Evolutionary conservation across 2,329 filamentous ascomycete genomes (phyloP).

Genomic region (Aspergillus uvarum): DNA sequence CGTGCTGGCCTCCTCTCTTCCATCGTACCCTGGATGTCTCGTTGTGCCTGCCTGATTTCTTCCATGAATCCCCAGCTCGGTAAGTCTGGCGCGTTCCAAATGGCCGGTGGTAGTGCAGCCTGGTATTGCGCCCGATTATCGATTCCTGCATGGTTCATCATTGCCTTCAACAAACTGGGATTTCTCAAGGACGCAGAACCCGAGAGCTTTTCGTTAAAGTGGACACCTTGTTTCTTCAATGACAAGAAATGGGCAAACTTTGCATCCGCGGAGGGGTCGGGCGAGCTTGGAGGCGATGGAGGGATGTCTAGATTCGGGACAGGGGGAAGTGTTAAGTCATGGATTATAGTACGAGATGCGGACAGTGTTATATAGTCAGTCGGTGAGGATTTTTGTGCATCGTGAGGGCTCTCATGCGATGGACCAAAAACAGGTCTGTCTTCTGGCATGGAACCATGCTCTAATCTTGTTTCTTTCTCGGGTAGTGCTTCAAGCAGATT

Average conservation of each 20-base stretch:
- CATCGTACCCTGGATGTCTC: constrained; percentile 34
- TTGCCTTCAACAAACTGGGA: constrained; percentile 56
- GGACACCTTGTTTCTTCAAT: constrained; percentile 61
- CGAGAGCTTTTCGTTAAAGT: constrained; percentile 64
- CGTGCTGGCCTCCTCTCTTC: constrained; percentile 36
- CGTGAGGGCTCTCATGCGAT: constrained; percentile 26
- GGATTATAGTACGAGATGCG: constrained; percentile 50
- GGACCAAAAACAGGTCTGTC: constrained; percentile 40
- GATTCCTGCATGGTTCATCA: constrained; percentile 60
- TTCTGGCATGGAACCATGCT: constrained; percentile 12
- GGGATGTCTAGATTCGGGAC: constrained; percentile 47
- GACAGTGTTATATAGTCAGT: constrained; percentile 38
- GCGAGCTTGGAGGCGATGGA: constrained; percentile 48
- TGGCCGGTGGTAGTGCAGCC: constrained; percentile 46
- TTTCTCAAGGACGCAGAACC: constrained; percentile 59
- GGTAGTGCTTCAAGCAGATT: constrained; percentile 6
- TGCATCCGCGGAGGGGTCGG: constrained; percentile 47
- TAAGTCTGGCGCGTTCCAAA: constrained; percentile 43
- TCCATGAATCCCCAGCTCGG: constrained; percentile 50
- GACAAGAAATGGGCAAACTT: constrained; percentile 62
- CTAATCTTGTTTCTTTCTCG: constrained; percentile 1
- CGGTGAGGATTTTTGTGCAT: constrained; percentile 7
- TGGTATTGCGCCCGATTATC: constrained; percentile 54
- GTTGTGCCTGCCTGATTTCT: constrained; percentile 45
- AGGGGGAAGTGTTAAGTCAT: constrained; percentile 56